These are phyloP conservation scores for Lactarius sp. DNA, from an alignment of 768 basidiomycete genomes.

Conservation along the genomic window DNA sequence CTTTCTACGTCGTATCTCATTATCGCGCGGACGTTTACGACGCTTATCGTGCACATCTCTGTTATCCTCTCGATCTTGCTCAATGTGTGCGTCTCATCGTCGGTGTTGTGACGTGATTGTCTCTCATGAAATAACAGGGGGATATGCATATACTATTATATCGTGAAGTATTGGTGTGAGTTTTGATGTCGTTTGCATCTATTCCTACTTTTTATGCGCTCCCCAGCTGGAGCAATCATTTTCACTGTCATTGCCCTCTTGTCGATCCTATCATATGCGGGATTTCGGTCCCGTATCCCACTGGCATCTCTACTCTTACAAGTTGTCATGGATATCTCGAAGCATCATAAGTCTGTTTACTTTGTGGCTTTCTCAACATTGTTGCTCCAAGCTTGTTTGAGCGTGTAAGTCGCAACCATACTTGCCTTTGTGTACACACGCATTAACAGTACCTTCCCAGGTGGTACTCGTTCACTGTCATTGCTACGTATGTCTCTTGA, in stretches of 20 bases:
- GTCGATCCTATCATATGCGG: slow-evolving; percentile 71
- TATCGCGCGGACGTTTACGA: slow-evolving; percentile 68
- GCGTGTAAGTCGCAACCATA: slow-evolving; percentile 45
- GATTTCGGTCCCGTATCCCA: slow-evolving; percentile 67
- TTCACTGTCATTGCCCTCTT: slow-evolving; percentile 77
- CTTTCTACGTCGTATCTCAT: slow-evolving; percentile 65
- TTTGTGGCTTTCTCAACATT: slow-evolving; percentile 68
- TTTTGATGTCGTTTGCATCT: slow-evolving; percentile 3
- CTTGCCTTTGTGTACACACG: background rate
- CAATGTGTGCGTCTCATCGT: slow-evolving; percentile 49
- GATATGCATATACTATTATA: slow-evolving; percentile 72
- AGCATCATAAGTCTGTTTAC: slow-evolving; percentile 78
- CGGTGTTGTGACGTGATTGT: slow-evolving; percentile 1
- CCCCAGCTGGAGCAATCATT: slow-evolving; percentile 71
- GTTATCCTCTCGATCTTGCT: slow-evolving; percentile 56
- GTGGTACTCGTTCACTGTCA: slow-evolving; percentile 73
- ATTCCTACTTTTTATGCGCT: background rate
- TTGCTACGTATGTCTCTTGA: slow-evolving; percentile 55
- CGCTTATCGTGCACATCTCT: slow-evolving; percentile 71
- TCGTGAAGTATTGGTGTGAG: slow-evolving; percentile 64
- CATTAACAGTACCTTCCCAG: slow-evolving; percentile 31
- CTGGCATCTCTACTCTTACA: slow-evolving; percentile 74
- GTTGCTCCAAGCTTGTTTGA: slow-evolving; percentile 63
- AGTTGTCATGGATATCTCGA: slow-evolving; percentile 79
- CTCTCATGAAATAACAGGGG: slow-evolving; percentile 40